Evolutionary conservation across 75 land plant genomes (phyloP), one percentile per base, ranked within the genome.

Genomic region (Picea sitchensis): DNA sequence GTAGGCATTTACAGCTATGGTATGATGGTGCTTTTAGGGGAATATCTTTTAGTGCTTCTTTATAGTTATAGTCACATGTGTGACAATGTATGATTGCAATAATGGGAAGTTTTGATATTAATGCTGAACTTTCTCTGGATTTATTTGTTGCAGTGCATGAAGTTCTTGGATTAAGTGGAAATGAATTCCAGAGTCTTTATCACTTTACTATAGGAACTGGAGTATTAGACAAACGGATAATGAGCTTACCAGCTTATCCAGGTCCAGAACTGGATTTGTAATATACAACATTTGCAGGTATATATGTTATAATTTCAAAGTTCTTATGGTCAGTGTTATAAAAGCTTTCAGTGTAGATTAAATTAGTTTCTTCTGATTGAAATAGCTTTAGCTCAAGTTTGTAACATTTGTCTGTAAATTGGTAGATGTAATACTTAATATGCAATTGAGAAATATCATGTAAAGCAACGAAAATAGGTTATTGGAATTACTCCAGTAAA

Each of bases 161-260:
- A 65, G 76, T 94, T 68, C 88, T 96, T 32, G 97, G 99, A 11
- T 38, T 96, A 79, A 83, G 75, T 71, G 93, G 87, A 78, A 85
- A 83, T 58, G 86, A 88, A 62, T 96, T 92, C 65, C 99, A 96
- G 82, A 92, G 95, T 81, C 91, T 96, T 0, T 96, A 96, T 80
- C 99, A 94, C 86, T 96, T 96, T 82, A 92, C 99, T 3, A 85
- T 96, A n/a, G 99, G 99, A 59, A 86, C 87, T 32, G 93, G 98
- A 12, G 91, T 91, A 9, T 58, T 90, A 56, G 99, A 96, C 79
- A 94, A 88, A 81, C 86, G 99, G 65, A 96, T 96, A 59, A 88
- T 92, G 91, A 93, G 89, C 60, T 80, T 96, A 47, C 97, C 93
- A 58, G 95, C 99, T 54, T 96, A 96, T 83, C 99, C 99, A 56